Evolutionary conservation across 2,329 filamentous ascomycete species (phyloP), one percentile per base, ranked within the genome.

Genomic region (Pseudogymnoascus sp.): DNA sequence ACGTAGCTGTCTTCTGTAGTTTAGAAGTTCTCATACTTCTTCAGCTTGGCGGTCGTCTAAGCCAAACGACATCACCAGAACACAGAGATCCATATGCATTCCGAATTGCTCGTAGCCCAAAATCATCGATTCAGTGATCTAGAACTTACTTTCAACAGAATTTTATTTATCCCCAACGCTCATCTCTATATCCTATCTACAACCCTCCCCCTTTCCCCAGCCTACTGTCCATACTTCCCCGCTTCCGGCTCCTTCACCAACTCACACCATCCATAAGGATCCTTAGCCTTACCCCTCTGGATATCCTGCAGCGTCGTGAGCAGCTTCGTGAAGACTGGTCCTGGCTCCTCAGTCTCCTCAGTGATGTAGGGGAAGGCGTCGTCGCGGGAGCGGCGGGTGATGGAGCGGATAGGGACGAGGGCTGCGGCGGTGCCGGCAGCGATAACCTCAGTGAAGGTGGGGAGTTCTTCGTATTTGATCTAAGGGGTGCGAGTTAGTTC

Each of bases 341-440:
- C 93, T 0, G 90, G 86, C 64, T 92, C 88, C 63, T 89, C 83
- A 62, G 83, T 79, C 17, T 79, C 71, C 4, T 78, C 79, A 4
- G 80, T 70, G 44, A 87, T 80, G 69, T 84, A 88, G 2, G 77
- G 80, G 60, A 84, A 78, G 26, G 78, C 82, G 73, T 88, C 83
- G 21, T 72, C 72, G 53, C 72, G 60, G 17, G 76, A 75, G 23
- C 80, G 83, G 70, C 92, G 86, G 2, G 90, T 95, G 74, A 97
- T 96, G 69, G 90, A 95, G 66, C 89, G 89, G 75, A 97, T 95
- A 1, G 93, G 93, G 2, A 97, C 93, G 62, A 99, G 81, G 0
- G 91, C 90, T 0, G 93, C 93, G 0, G 93, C 93, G 0, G 93
- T 97, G 1, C 93, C 93, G 2, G 92, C 93, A 3, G 93, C 95